Evolutionary conservation across 345 rosid genomes (phyloP), one percentile per base, ranked within the genome.

Genomic region (Linum tenue): DNA sequence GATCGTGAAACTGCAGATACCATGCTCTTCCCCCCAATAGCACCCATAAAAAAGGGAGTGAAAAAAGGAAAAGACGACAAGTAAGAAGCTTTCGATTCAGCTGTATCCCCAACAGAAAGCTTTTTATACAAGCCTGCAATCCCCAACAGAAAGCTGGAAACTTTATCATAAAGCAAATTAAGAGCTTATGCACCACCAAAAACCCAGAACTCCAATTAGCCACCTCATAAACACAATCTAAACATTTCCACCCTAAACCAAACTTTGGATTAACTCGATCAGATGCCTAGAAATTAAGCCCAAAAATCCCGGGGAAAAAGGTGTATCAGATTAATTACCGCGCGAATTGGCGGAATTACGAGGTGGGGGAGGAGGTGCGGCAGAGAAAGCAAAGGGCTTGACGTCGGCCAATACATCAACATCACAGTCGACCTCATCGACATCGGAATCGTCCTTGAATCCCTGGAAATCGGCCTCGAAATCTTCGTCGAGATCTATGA

Each of bases 391-490:
- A 14, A 87, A 83, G 17, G 96, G 86, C 80, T 89, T 89, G 40
- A 77, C 75, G 63, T 91, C 92, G 42, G 77, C 37, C 62, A 50
- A 50, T 2, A 66, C 64, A 40, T 66, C 48, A 38, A 77, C 69
- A 39, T 56, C 75, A 39, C 81, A 86, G 57, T 67, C 78, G 3
- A 70, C 87, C n/a, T 69, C 79, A 2, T 84, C 97, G 39, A 72
- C 39, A 31, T 82, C 88, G 57, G 85, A 85, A 7, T 78, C 89
- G 40, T 88, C 95, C 72, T 86, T 83, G 70, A 88, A 92, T 8
- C 73, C 92, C 67, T 79, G 86, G 42, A 94, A 94, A 63, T 88
- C 99, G 62, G 97, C 94, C 72, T 94, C 99, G 78, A 90, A 90
- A 4, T 88, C 97, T 72, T 85, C 87, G 65, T 84, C 98, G 36